Base-by-base conservation (phyloP, 2,329 filamentous ascomycete genomes). In the Pochonia chlamydosporia region DNA sequence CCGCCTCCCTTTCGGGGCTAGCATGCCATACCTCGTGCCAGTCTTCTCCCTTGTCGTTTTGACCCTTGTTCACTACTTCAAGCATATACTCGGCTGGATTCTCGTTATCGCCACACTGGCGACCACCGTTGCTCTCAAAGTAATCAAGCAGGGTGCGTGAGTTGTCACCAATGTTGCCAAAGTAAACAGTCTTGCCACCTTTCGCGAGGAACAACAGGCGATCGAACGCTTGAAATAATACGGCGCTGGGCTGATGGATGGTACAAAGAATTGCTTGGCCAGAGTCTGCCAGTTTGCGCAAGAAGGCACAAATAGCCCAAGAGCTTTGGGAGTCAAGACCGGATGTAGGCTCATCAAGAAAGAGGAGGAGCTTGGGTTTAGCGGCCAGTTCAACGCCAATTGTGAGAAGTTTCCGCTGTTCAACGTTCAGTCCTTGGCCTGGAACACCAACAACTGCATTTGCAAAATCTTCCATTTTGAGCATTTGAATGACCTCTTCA, bases 11-110 rank as follows among this genome's bases (percentile, higher is more conserved):
- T 52, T 84, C 77, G 0, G 65, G 57, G 43, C 76, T 80, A 0
- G 63, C 63, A 3, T 73, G 72, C 81, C 87, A 91, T 41, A 87
- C 80, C 0, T 61, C 57, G 57, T 85, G 81, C 87, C 87, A 91
- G 56, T 89, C 79, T 30, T 66, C 52, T 6, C 67, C 67, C 3
- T 61, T 46, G 14, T 59, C 56, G 53, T 71, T 74, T 3, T 51
- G 54, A 1, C 66, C 65, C 8, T 66, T 62, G 47, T 72, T 72
- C 44, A 73, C 70, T 14, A 75, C 63, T 53, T 78, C 72, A 6
- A 89, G 73, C 80, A 89, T 88, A 68, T 81, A 89, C 64, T 90
- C 86, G 2, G 86, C 86, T 0, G 86, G 85, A 54, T 89, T 89
- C 50, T 85, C 84, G 1, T 80, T 73, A 2, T 73, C 63, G 8